Percentiles rank a stretch among this genome's conserved stretches.
These are phyloP conservation scores for Uronychia setigera DNA, from an alignment of 73 alveolate genomes.

Conservation along the genomic window DNA sequence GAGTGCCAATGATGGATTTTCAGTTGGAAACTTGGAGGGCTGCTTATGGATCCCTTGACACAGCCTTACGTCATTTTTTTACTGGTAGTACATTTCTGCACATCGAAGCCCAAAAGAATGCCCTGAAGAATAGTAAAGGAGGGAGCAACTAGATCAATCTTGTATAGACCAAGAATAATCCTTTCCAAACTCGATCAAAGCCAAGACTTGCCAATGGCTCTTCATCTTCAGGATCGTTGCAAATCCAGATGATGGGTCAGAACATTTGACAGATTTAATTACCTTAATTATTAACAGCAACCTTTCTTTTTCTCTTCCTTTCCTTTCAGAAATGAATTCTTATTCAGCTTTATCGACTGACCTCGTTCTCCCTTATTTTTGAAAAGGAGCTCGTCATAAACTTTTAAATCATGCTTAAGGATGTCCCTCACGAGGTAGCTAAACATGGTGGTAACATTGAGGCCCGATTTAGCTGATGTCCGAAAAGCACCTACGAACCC, in stretches of 20 bases:
- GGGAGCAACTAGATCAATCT: neutral
- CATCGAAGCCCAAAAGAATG: neutral
- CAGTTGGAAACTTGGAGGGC: neutral
- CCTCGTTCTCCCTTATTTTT: neutral
- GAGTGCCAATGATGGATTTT: neutral
- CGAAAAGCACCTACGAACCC: slow-evolving; percentile 65
- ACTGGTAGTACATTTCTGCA: neutral
- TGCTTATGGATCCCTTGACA: neutral
- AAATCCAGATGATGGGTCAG: neutral
- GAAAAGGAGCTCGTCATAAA: neutral
- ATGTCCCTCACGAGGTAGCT: slow-evolving; percentile 64
- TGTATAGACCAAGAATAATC: neutral
- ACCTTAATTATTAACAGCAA: neutral
- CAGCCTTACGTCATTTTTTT: neutral
- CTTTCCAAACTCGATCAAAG: neutral
- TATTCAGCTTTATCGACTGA: neutral
- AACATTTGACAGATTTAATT: neutral
- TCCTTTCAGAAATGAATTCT: neutral
- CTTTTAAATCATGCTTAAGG: slow-evolving; percentile 16
- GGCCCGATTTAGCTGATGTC: slow-evolving; percentile 73
- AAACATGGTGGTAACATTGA: slow-evolving; percentile 61
- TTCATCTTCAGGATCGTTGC: neutral
- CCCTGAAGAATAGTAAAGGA: no score
- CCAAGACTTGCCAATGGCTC: neutral
- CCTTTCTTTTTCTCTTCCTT: neutral